Conservation (phyloP, 441 rosid genomes). For the Pelargonium cotyledonis region DNA sequence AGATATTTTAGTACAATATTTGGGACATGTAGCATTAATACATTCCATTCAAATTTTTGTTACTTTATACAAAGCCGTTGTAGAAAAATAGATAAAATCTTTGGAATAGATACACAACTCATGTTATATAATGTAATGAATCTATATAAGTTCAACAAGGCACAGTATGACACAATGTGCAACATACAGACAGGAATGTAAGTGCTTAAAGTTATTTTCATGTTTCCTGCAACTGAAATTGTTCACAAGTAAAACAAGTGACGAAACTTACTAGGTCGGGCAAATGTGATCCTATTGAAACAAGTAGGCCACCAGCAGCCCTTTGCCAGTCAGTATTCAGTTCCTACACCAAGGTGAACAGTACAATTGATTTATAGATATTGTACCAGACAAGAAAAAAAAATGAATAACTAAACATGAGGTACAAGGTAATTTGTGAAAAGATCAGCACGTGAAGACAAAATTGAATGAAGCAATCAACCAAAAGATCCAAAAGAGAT, state of each 20-base stretch:
- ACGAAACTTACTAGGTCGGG: conserved; percentile 81
- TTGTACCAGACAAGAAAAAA: not conserved
- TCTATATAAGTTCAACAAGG: not conserved
- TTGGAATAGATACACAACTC: not conserved
- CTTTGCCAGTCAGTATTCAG: conserved; percentile 91
- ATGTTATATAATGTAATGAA: not conserved
- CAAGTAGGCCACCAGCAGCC: conserved; percentile 81
- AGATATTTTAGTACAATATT: too few species aligned
- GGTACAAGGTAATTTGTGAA: not conserved
- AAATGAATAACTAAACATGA: not conserved
- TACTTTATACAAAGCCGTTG: not conserved
- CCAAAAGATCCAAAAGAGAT: not conserved
- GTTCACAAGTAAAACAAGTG: not conserved
- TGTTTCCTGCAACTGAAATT: not conserved
- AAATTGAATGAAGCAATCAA: not conserved
- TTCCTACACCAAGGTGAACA: conserved; percentile 46
- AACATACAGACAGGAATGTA: not conserved
- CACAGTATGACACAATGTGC: not conserved
- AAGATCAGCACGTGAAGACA: not conserved
- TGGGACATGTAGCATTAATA: too few species aligned
- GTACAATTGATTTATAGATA: not conserved
- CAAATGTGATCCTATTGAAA: conserved; percentile 81
- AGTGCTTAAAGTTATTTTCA: not conserved
- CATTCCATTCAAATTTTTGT: not conserved
- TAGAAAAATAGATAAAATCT: not conserved